Percentiles rank a stretch among this genome's conserved stretches.
These are phyloP conservation scores for Athelia sp. DNA, from an alignment of 1,284 basidiomycete genomes.

Conservation along the genomic window DNA sequence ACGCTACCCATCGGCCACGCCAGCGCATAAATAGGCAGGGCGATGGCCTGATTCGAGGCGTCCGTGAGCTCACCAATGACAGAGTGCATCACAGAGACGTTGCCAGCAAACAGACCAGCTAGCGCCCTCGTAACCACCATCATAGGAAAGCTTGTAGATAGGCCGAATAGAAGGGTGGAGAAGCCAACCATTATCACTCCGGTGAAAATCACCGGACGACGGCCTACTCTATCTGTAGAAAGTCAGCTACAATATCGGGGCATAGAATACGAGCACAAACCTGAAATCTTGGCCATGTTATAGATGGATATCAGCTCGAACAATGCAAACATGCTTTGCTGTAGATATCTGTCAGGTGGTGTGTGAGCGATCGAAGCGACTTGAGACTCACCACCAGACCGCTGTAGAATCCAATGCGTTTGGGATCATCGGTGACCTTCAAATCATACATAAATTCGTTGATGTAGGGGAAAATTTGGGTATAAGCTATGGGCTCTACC, in stretches of 20 bases:
- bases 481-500: slow-evolving; percentile 34
- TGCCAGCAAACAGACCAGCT: slow-evolving; percentile 62
- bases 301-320: slow-evolving; percentile 61
- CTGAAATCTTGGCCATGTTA: slow-evolving; percentile 58
- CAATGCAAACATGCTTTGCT: slow-evolving; percentile 63
- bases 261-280: slow-evolving; percentile 25
- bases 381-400: slow-evolving; percentile 29
- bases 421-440: slow-evolving; percentile 27
- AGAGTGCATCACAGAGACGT: slow-evolving; percentile 56
- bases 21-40: slow-evolving; percentile 58
- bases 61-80: slow-evolving; percentile 64
- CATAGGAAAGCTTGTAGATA: slow-evolving; percentile 46
- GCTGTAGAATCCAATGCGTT: slow-evolving; percentile 35
- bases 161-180: slow-evolving; percentile 48
- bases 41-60: slow-evolving; percentile 53
- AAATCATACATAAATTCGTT: slow-evolving; percentile 34
- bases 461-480: slow-evolving; percentile 33
- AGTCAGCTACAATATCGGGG: slow-evolving; percentile 1
- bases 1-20: slow-evolving; percentile 61
- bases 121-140: slow-evolving; percentile 46
- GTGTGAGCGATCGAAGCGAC: neutral
- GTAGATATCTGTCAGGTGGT: slow-evolving; percentile 3
- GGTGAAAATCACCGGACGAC: slow-evolving; percentile 54
- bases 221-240: slow-evolving; percentile 46
- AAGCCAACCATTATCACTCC: slow-evolving; percentile 49